Base-by-base conservation (phyloP, 75 land plant species). In the Larix kaempferi region DNA sequence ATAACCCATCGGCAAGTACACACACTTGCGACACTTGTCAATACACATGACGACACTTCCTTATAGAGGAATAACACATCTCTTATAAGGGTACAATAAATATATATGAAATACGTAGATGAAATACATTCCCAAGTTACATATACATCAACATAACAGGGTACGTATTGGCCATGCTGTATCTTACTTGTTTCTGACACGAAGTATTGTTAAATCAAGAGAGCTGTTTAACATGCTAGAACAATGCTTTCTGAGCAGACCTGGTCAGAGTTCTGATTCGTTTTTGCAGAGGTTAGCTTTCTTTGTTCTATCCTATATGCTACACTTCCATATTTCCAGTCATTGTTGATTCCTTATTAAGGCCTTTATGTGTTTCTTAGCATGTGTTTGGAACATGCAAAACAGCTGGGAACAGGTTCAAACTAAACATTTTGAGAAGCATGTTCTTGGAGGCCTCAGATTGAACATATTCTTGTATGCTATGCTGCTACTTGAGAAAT, bases 121-220 rank as follows among this genome's bases (percentile, higher is more conserved):
- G n/a, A n/a, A n/a, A n/a, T n/a, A n/a, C n/a, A n/a, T n/a, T n/a
- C n/a, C n/a, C n/a, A n/a, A n/a, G n/a, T n/a, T n/a, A n/a, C n/a
- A n/a, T n/a, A n/a, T n/a, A n/a, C n/a, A n/a, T n/a, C n/a, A n/a
- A n/a, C n/a, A n/a, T 65, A 64, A 15, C 61, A 86, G 85, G 78
- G 83, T 88, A 10, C 55, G 37, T 15, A 17, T 87, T 78, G 85
- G 74, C 22, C 78, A 72, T 56, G 66, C 57, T 80, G 66, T 54
- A 52, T 29, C 83, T 37, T 85, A 87, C 54, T 33, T 90, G 63
- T 79, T 87, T 59, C 44, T 90, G 35, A 82, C 87, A 60, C 78
- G 82, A 67, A 78, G 39, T 61, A 72, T 82, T 56, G 85, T 82
- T 33, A 83, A 78, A 63, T 78, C 85, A 72, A 78, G 79, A 35